Conservation (phyloP, 148 eudicot genomes). For the Rhododendron simsii region DNA sequence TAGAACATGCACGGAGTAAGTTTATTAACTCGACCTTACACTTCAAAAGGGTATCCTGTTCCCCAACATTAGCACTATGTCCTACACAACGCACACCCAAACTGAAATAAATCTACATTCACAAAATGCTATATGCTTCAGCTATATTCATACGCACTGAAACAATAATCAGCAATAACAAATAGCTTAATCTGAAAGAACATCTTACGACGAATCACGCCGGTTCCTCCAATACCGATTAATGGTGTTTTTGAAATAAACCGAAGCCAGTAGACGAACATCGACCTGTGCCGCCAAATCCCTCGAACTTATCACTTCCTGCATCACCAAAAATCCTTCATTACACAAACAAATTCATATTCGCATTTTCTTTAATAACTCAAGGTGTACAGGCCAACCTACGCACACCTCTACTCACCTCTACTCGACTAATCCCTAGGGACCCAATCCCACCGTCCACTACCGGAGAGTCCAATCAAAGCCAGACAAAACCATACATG, state of each 20-base stretch:
- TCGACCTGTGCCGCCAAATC: slow-evolving; percentile 75
- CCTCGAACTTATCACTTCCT: slow-evolving; percentile 91
- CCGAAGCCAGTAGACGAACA: slow-evolving; percentile 88
- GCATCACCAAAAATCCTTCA: slow-evolving; percentile 12
- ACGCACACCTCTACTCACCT: not conserved
- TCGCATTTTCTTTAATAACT: not conserved
- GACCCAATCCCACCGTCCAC: not conserved
- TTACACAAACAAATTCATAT: not conserved
- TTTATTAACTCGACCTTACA: not conserved
- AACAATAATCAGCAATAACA: not conserved
- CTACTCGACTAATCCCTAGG: not conserved
- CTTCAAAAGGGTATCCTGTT: not conserved
- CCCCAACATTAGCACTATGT: not conserved
- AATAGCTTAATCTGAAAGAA: slow-evolving; percentile 5
- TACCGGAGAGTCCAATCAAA: not conserved
- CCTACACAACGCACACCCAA: not conserved
- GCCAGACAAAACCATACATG: not conserved
- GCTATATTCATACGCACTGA: not conserved
- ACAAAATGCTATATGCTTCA: too few species aligned
- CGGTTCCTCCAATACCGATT: slow-evolving; percentile 87
- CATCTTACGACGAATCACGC: slow-evolving; percentile 69
- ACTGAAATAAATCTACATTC: not conserved
- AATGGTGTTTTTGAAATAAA: slow-evolving; percentile 84
- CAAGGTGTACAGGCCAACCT: not conserved
- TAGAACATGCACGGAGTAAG: not conserved